Evolutionary conservation across 2,329 filamentous ascomycete genomes (phyloP).

Genomic region (Leptoxyphium fumago): DNA sequence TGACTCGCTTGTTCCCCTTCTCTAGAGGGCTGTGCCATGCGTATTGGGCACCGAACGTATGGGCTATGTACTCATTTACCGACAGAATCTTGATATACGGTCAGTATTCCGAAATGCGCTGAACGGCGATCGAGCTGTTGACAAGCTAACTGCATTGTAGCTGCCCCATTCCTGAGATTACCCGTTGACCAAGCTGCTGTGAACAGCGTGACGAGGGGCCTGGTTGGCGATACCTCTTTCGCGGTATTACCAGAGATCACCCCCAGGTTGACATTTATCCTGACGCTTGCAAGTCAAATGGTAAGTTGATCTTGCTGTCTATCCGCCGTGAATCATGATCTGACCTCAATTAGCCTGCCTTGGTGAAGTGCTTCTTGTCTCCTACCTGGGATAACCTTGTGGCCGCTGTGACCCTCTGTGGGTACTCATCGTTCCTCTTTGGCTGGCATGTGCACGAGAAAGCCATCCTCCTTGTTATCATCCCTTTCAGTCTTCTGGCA

Average conservation of each 20-base stretch:
- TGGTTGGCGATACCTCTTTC: slow-evolving; percentile 88
- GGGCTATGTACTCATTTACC: slow-evolving; percentile 89
- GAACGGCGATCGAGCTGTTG: slow-evolving; percentile 1
- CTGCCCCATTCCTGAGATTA: slow-evolving; percentile 68
- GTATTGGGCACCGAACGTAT: slow-evolving; percentile 96
- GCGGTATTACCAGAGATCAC: slow-evolving; percentile 81
- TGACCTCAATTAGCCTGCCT: slow-evolving; percentile 39
- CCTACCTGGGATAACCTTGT: slow-evolving; percentile 85
- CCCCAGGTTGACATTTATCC: slow-evolving; percentile 61
- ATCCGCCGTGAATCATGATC: background rate
- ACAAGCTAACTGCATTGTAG: slow-evolving; percentile 32
- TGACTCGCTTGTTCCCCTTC: slow-evolving; percentile 82
- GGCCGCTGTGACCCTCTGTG: slow-evolving; percentile 78
- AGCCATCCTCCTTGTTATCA: slow-evolving; percentile 82
- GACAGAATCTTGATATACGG: slow-evolving; percentile 71
- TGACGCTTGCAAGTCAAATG: slow-evolving; percentile 71
- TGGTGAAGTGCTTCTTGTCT: slow-evolving; percentile 66
- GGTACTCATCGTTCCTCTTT: slow-evolving; percentile 91
- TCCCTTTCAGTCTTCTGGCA: slow-evolving; percentile 86
- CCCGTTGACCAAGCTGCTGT: slow-evolving; percentile 59
- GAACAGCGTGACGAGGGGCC: slow-evolving; percentile 77
- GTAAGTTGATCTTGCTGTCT: slow-evolving; percentile 25
- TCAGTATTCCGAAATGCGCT: slow-evolving; percentile 29
- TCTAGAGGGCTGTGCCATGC: slow-evolving; percentile 88
- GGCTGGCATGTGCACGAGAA: slow-evolving; percentile 99